These are phyloP conservation scores for Fusarium mangiferae DNA, from an alignment of 2,329 filamentous ascomycete species.

Conservation along the genomic window DNA sequence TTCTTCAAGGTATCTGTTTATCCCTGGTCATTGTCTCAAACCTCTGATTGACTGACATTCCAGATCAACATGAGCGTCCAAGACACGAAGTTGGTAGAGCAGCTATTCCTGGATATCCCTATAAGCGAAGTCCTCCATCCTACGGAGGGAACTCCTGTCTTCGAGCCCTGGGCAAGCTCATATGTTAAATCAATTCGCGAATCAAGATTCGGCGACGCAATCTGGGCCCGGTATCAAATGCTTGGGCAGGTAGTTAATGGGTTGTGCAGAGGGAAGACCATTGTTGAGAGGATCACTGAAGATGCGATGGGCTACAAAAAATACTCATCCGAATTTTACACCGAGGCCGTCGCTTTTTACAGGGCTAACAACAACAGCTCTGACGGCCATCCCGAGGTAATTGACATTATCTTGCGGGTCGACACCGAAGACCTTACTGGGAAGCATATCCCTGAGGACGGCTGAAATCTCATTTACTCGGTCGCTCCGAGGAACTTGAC, in stretches of 20 bases:
- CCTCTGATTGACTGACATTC: no score
- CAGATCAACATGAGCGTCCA: no score
- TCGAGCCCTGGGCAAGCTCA: neutral
- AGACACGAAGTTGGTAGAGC: neutral
- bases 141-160: rapidly evolving
- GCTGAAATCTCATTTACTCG: neutral
- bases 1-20: no score
- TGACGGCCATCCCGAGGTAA: neutral
- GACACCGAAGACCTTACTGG: neutral
- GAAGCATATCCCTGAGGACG: rapidly evolving
- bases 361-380: neutral
- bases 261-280: neutral
- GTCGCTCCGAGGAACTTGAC: neutral
- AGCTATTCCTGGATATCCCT: neutral
- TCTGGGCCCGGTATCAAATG: slow-evolving; percentile 1
- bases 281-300: neutral
- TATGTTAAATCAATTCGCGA: neutral
- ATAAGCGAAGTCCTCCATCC: neutral
- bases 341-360: neutral
- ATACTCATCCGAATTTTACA: neutral
- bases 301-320: neutral
- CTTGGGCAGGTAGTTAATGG: neutral
- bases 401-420: neutral
- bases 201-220: neutral
- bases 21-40: no score